Conservation (phyloP, 1,139 yeast species). For the Diutina rugosa region DNA sequence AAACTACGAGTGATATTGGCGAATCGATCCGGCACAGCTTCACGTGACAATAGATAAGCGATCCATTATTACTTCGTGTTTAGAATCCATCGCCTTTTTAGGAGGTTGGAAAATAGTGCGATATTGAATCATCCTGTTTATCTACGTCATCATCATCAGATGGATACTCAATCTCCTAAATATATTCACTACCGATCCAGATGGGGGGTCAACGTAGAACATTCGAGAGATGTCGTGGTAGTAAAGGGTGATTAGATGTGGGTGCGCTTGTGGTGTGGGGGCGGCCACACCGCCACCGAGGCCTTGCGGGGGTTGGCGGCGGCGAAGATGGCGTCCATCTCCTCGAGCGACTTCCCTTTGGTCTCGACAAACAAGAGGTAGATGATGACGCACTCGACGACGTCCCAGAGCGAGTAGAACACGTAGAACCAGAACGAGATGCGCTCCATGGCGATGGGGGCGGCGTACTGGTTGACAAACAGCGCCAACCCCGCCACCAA, state of each 20-base stretch:
- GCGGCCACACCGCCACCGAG: neutral
- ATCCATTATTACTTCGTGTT: too few relatives aligned
- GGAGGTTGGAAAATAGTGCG: too few relatives aligned
- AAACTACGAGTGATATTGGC: too few relatives aligned
- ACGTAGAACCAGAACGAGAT: conserved; percentile 12
- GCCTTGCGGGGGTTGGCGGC: neutral
- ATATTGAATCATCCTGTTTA: too few relatives aligned
- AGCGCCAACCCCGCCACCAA: conserved; percentile 9
- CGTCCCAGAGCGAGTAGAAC: conserved; percentile 11
- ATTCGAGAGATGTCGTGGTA: too few relatives aligned
- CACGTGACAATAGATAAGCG: too few relatives aligned
- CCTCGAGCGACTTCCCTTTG: neutral
- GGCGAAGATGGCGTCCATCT: neutral
- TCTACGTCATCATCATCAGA: too few relatives aligned
- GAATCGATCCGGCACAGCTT: too few relatives aligned
- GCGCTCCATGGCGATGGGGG: conserved; percentile 12
- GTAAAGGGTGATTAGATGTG: neutral
- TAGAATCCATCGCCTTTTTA: too few relatives aligned
- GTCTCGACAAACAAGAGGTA: neutral
- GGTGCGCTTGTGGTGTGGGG: neutral
- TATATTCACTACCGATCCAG: too few relatives aligned
- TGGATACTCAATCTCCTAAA: too few relatives aligned
- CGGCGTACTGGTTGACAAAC: conserved; percentile 10
- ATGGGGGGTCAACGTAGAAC: too few relatives aligned
- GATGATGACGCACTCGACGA: conserved; percentile 7